Conservation (phyloP, 306 rosid species). For the Lathyrus oleraceus region DNA sequence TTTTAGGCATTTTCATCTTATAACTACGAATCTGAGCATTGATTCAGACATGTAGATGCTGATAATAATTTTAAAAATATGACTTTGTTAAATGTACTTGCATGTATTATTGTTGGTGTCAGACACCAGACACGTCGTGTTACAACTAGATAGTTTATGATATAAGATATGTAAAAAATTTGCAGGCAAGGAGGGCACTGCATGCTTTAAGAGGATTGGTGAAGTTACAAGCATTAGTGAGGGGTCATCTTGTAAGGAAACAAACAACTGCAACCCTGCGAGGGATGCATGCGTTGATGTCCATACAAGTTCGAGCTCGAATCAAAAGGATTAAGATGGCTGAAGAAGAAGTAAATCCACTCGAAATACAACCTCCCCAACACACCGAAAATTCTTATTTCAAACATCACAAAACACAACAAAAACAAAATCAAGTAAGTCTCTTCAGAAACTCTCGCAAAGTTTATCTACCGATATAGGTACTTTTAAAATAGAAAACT, state of each 20-base stretch:
- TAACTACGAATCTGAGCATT: neutral
- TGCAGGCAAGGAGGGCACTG: constrained; percentile 85
- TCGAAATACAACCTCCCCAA: constrained; percentile 32
- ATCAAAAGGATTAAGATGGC: constrained; percentile 63
- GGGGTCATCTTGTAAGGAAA: constrained; percentile 91
- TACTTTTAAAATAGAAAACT: neutral
- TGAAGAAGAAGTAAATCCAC: constrained; percentile 45
- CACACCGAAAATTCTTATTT: constrained; percentile 16
- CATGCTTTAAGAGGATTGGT: constrained; percentile 86
- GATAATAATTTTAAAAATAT: neutral
- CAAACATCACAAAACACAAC: constrained; percentile 25
- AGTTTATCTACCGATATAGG: neutral
- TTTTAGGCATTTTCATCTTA: constrained; percentile 46
- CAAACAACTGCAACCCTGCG: constrained; percentile 65
- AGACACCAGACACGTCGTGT: neutral
- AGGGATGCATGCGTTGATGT: constrained; percentile 84
- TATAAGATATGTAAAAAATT: neutral
- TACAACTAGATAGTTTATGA: neutral
- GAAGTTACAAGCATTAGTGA: constrained; percentile 84
- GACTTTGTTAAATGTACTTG: neutral
- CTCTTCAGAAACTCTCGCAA: neutral
- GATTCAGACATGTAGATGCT: neutral
- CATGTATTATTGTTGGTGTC: neutral
- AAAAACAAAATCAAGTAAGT: constrained; percentile 45
- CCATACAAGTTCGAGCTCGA: constrained; percentile 89